Conservation (phyloP, 495 filamentous ascomycete species). For the Neurospora sp. region DNA sequence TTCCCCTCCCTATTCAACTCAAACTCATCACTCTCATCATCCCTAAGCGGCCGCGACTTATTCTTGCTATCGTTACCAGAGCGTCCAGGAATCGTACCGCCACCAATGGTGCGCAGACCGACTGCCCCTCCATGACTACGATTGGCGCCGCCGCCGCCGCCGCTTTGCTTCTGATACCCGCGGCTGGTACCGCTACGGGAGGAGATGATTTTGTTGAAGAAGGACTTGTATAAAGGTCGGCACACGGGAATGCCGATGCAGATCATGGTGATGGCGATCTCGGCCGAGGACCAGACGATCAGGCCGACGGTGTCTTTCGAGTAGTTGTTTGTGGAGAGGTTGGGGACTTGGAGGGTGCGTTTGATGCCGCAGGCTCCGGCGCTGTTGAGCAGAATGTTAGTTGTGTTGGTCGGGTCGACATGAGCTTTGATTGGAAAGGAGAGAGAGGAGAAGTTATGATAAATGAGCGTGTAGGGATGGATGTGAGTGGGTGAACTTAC, state of each 20-base stretch:
- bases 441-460: not conserved
- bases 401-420: not conserved
- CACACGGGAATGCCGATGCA: constrained; percentile 14
- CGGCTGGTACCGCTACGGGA: not conserved
- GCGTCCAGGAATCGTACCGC: not conserved
- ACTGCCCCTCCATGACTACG: not conserved
- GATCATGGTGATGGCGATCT: constrained; percentile 16
- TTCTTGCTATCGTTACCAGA: not conserved
- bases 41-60: not conserved
- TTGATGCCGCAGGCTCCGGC: constrained; percentile 17
- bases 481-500: constrained; percentile 18
- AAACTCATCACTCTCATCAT: not conserved
- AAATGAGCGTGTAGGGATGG: not conserved
- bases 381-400: constrained; percentile 1
- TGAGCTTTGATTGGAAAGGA: too few species aligned
- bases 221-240: constrained; percentile 10
- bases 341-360: constrained; percentile 12
- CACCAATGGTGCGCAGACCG: constrained; percentile 7
- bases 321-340: constrained; percentile 12
- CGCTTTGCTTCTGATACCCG: constrained; percentile 5
- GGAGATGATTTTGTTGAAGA: not conserved
- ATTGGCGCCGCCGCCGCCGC: not conserved
- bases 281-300: constrained; percentile 15
- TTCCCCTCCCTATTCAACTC: not conserved
- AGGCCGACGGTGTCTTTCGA: constrained; percentile 9